Evolutionary conservation across 2,329 filamentous ascomycete species (phyloP), one percentile per base, ranked within the genome.

Genomic region (Parascedosporium putredinis): DNA sequence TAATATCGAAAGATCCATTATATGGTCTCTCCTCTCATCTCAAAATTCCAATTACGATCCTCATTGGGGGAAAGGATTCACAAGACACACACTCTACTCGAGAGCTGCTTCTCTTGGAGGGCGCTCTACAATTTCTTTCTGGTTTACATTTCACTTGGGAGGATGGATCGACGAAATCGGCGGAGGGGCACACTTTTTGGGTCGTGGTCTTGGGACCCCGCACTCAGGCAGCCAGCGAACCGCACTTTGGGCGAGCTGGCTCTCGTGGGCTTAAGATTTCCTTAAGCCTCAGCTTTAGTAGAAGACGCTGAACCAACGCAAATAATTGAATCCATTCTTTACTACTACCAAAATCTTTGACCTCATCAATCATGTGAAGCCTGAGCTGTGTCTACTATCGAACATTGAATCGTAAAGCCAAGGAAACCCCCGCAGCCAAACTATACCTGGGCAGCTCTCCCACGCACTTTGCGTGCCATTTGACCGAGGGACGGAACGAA

Each of bases 81-180:
- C 44, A 46, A 34, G 23, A 40, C 47, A 33, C 20, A 22, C 40
- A 44, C 47, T n/a, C n/a, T 40, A 50, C 47, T 50, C 47, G 44
- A 20, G 47, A 44, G 27, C 14, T 12, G 18, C n/a, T 45, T 33
- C 29, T 10, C n/a, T n/a, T n/a, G n/a, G n/a, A n/a, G n/a, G n/a
- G n/a, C n/a, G n/a, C 8, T 10, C 45, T 24, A 20, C 18, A 8
- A 18, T 42, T 31, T 45, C 20, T 45, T 44, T 31, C 10, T 40
- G n/a, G 31, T 47, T 47, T 8, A 5, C 23, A 20, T 42, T 22
- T 18, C 14, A 16, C 33, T 2, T 16, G 18, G 16, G 18, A 10
- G 38, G 16, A 42, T 42, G 38, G 38, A 42, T 20, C 25, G 25
- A 22, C 25, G 25, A 31, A 29, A 33, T 27, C 25, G 27, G 44